A percentile compares a stretch with the other conserved stretches of the same genome.
These are phyloP conservation scores for Kalaharituber pfeilii DNA, from an alignment of 2,329 filamentous ascomycete genomes.

Conservation along the genomic window DNA sequence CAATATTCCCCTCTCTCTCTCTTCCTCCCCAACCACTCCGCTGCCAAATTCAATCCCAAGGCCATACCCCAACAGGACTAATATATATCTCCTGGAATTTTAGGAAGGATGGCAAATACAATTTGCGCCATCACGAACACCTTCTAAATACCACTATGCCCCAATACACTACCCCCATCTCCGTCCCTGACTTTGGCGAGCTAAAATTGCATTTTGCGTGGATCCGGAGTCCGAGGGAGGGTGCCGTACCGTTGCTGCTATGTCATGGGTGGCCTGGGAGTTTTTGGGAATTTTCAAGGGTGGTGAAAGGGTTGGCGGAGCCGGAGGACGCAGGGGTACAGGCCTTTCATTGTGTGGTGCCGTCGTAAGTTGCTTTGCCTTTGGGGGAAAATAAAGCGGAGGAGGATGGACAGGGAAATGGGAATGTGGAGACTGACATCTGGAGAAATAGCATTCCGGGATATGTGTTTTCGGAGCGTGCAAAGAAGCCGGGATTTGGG, in stretches of 20 bases:
- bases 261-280: constrained; percentile 25
- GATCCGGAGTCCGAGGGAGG: constrained; percentile 17
- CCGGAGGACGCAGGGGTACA: constrained; percentile 21
- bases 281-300: constrained; percentile 2
- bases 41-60: background rate
- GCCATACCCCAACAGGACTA: background rate
- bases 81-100: background rate
- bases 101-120: constrained; percentile 24
- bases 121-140: constrained; percentile 23
- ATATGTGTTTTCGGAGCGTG: constrained; percentile 30
- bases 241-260: constrained; percentile 30
- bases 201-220: constrained; percentile 25
- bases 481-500: constrained; percentile 25
- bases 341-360: constrained; percentile 34
- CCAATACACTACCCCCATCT: constrained; percentile 23
- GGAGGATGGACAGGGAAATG: no score
- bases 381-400: no score
- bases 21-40: background rate
- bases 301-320: constrained; percentile 26
- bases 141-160: constrained; percentile 22
- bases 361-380: constrained; percentile 22
- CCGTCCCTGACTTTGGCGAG: constrained; percentile 9
- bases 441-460: constrained; percentile 28
- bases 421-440: no score
- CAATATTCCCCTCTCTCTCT: background rate